Evolutionary conservation across 768 basidiomycete genomes (phyloP), one percentile per base, ranked within the genome.

Genomic region (Phanerochaete sordida): DNA sequence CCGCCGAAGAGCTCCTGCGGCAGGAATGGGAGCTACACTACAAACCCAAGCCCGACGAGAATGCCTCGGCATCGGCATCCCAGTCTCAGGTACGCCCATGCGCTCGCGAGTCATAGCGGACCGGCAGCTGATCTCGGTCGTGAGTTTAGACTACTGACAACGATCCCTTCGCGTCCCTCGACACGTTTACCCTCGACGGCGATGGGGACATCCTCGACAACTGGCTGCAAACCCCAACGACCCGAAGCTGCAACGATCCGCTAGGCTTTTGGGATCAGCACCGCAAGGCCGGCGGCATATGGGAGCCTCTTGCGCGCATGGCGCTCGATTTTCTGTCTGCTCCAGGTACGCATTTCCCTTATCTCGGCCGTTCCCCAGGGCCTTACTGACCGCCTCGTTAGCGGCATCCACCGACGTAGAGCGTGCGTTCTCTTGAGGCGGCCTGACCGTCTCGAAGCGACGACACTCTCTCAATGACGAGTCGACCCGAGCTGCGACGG

Each of bases 371-470:
- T n/a, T n/a, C n/a, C n/a, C n/a, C n/a, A n/a, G n/a, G n/a, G n/a
- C n/a, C n/a, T n/a, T n/a, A n/a, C n/a, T n/a, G n/a, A n/a, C 61
- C 33, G 6, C 12, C 44, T 37, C n/a, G 57, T 62, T 62, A 72
- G 72, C 68, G 0, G 67, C 61, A 0, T 73, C 72, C 2, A 68
- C 67, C 23, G 68, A 72, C 55, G 69, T 70, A 33, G 70, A 74
- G 50, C 63, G 65, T 7, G 64, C 68, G 4, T 73, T 74, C 58
- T 73, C 69, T 3, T 52, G 57, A 7, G 69, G 72, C 33, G 68
- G 69, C 5, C 65, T 74, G 8, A 48, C 47, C 1, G 68, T 72
- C 11, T 49, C 57, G 16, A 58, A 58, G 47, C 57, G 31, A 6
- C 46, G 57, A 9, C 57, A 58, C 21, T 64, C 69, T 0, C 62